Conservation (phyloP, 2,329 filamentous ascomycete species). For the Ascochyta rabiei region DNA sequence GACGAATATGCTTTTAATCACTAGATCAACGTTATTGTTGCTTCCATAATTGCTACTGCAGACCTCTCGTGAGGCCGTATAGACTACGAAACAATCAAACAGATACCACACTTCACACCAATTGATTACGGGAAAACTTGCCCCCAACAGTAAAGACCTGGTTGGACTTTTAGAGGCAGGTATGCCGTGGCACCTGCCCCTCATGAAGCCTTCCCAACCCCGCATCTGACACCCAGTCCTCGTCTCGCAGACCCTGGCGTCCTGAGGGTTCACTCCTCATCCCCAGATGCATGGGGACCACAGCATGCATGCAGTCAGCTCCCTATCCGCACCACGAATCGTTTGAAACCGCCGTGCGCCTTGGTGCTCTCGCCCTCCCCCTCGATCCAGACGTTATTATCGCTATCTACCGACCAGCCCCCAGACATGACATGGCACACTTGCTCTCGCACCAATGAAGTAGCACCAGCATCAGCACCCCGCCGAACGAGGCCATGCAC, state of each 20-base stretch:
- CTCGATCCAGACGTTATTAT: neutral
- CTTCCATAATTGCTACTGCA: constrained; percentile 8
- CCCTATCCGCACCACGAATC: neutral
- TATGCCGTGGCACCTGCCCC: neutral
- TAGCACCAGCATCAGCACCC: neutral
- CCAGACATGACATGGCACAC: neutral
- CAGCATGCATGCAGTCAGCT: constrained; percentile 13
- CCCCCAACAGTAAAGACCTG: neutral
- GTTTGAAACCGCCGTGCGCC: neutral
- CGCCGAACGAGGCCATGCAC: constrained; percentile 2
- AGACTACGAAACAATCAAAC: constrained; percentile 18
- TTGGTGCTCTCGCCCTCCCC: neutral
- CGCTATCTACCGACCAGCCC: neutral
- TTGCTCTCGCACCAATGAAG: neutral
- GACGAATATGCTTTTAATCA: constrained; percentile 18
- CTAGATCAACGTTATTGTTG: constrained; percentile 16
- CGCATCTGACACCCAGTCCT: constrained; percentile 6
- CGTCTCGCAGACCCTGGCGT: neutral
- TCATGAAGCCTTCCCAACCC: neutral
- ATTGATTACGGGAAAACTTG: neutral
- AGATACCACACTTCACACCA: constrained; percentile 3
- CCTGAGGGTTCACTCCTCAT: constrained; percentile 6
- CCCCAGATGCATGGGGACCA: neutral
- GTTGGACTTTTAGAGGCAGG: neutral
- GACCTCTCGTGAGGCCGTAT: constrained; percentile 11